Conservation (phyloP, 2,329 filamentous ascomycete genomes). For the Colletotrichum plurivorum region DNA sequence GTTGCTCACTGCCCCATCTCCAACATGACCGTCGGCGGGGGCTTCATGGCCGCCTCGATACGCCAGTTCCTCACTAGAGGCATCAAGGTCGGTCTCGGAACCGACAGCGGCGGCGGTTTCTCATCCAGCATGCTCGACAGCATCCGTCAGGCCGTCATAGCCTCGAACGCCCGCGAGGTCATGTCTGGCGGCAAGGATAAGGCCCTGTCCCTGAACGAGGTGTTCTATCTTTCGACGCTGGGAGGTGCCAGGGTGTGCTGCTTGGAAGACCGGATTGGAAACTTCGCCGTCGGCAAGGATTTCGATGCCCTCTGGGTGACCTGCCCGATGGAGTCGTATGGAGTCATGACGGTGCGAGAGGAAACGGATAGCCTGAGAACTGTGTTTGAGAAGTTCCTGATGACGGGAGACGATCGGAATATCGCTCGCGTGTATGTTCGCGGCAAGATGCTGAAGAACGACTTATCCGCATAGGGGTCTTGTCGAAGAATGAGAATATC, state of each 20-base stretch:
- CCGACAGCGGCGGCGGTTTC: constrained; percentile 75
- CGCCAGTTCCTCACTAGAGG: constrained; percentile 69
- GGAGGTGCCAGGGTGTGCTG: constrained; percentile 73
- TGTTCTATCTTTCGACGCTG: constrained; percentile 72
- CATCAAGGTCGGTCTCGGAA: constrained; percentile 77
- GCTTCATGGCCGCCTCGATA: constrained; percentile 74
- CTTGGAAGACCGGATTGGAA: constrained; percentile 67
- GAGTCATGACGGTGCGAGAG: constrained; percentile 67
- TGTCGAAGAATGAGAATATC: too few species aligned
- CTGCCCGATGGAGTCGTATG: constrained; percentile 50
- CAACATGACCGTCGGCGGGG: constrained; percentile 74
- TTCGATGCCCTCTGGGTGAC: constrained; percentile 71
- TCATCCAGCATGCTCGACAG: constrained; percentile 71
- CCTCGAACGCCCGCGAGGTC: constrained; percentile 63
- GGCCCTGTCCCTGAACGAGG: constrained; percentile 63
- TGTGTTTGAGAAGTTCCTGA: constrained; percentile 74
- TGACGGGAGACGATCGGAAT: constrained; percentile 77
- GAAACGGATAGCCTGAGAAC: constrained; percentile 60
- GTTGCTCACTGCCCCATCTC: constrained; percentile 76
- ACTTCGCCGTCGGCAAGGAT: constrained; percentile 71
- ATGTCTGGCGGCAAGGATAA: constrained; percentile 57
- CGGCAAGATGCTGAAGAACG: constrained; percentile 50
- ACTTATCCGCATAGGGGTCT: not conserved
- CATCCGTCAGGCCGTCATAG: constrained; percentile 71
- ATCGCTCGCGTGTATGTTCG: constrained; percentile 68